phyloP scores from a whole-genome alignment of 495 filamentous ascomycete genomes.

The Aspergillus hancockii region DNA sequence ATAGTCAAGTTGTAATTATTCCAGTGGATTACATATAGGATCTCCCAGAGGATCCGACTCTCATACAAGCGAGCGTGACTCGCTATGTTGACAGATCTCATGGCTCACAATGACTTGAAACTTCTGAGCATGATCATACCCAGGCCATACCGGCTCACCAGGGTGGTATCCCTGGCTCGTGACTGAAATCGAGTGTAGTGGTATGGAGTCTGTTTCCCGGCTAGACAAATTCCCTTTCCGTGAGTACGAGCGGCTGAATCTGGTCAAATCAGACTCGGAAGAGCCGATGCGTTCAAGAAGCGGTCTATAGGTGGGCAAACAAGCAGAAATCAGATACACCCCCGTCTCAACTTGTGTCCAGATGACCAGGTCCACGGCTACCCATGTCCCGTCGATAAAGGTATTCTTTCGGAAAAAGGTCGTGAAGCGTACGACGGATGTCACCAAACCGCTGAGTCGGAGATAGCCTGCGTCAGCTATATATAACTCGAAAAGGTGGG shows the following conservation, averaged over 20 bases:
- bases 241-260: neutral
- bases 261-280: neutral
- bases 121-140: neutral
- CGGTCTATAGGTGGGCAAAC: neutral
- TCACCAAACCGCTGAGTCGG: neutral
- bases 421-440: neutral
- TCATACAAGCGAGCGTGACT: neutral
- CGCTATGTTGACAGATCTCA: neutral
- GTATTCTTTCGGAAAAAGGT: neutral
- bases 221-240: neutral
- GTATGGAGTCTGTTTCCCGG: neutral
- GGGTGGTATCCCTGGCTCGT: neutral
- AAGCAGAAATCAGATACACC: constrained; percentile 3
- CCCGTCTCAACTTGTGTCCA: constrained; percentile 2
- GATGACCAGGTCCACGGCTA: neutral
- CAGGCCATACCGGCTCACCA: neutral
- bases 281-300: neutral
- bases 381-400: neutral
- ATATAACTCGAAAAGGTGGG: neutral
- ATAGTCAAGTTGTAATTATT: too few species aligned
- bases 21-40: too few species aligned
- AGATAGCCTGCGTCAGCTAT: neutral
- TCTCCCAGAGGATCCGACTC: neutral
- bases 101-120: neutral
- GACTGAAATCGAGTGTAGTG: neutral